Percentiles rank a stretch among this genome's conserved stretches.
Conservation (phyloP, 345 rosid genomes). For the Sisymbrium altissimum region DNA sequence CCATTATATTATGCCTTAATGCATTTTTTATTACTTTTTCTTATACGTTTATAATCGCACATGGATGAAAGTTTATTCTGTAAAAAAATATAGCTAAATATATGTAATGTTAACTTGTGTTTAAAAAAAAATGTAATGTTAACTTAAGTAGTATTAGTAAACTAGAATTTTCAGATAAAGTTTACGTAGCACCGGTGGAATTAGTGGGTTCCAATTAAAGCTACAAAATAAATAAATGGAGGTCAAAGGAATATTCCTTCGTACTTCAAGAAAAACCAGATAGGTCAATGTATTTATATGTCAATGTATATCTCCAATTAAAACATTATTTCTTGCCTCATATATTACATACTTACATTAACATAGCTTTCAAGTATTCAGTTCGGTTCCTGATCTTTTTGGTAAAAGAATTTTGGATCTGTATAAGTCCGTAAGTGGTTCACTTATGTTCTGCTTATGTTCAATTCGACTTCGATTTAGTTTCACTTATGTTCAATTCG, state of each 20-base stretch:
- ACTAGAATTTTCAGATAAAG: constrained; percentile 5
- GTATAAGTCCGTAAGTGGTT: too few relatives aligned
- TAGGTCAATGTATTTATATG: constrained; percentile 19
- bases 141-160: neutral
- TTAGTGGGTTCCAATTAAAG: constrained; percentile 30
- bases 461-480: too few relatives aligned
- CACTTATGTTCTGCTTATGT: too few relatives aligned
- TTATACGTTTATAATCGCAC: neutral
- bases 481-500: too few relatives aligned
- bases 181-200: neutral
- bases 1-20: neutral
- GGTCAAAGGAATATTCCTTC: constrained; percentile 19
- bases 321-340: too few relatives aligned
- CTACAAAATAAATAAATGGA: neutral
- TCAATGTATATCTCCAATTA: neutral
- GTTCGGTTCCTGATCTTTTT: too few relatives aligned
- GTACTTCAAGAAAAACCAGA: neutral
- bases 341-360: too few relatives aligned
- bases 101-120: neutral
- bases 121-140: too few relatives aligned
- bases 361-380: too few relatives aligned
- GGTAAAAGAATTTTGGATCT: too few relatives aligned
- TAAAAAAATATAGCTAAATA: neutral
- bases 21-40: neutral
- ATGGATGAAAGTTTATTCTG: neutral